Evolutionary conservation across 495 filamentous ascomycete species (phyloP).

Genomic region (Bathelium albidoporum): DNA sequence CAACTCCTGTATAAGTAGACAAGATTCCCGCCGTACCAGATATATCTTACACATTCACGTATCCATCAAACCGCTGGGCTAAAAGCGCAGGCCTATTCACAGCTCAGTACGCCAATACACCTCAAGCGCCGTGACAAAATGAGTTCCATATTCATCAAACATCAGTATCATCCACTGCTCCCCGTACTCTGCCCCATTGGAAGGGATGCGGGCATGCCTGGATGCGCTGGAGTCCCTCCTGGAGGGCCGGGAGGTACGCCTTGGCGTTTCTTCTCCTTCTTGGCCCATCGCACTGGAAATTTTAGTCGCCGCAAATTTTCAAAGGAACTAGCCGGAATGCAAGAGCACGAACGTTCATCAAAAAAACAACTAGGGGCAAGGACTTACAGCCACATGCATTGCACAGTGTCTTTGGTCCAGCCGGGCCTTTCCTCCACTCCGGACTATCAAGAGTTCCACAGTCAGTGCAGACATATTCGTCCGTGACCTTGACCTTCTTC

Average conservation of each 20-base stretch:
- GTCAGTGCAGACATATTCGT: constrained; percentile 94
- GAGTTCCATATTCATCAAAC: not conserved
- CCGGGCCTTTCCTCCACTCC: constrained; percentile 93
- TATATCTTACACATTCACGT: not conserved
- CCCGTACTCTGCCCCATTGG: not conserved
- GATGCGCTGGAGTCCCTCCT: not conserved
- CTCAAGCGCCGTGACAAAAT: not conserved
- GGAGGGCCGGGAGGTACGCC: constrained; percentile 2
- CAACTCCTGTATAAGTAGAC: not conserved
- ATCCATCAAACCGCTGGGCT: no score
- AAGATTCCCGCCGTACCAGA: not conserved
- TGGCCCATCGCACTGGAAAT: constrained; percentile 35
- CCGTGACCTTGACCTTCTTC: constrained; percentile 77
- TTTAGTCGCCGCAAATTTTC: not conserved
- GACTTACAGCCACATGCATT: constrained; percentile 83
- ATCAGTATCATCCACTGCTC: not conserved
- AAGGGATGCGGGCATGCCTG: not conserved
- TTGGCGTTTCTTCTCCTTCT: constrained; percentile 37
- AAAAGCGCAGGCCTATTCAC: no score
- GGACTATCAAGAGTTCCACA: constrained; percentile 78
- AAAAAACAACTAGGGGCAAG: constrained; percentile 1
- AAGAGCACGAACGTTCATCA: not conserved
- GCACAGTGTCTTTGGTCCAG: constrained; percentile 89
- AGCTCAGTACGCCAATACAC: not conserved
- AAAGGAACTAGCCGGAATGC: constrained; percentile 8